A percentile compares a stretch with the other conserved stretches of the same genome.
Evolutionary conservation across 164 flowering plant species (phyloP).

Genomic region (Amborella trichopoda): DNA sequence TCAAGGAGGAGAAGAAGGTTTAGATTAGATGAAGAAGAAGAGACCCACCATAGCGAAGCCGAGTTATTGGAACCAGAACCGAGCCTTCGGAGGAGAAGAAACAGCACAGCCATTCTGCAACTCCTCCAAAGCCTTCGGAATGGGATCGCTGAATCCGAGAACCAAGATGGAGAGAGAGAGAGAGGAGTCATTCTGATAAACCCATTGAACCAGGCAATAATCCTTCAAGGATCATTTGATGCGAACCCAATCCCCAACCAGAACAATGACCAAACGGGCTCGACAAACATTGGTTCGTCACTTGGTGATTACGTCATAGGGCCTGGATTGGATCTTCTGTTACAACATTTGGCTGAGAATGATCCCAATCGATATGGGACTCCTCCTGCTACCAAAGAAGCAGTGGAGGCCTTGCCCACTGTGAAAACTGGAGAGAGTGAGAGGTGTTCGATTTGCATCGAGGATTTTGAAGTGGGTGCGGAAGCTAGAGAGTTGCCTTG

Average conservation of each 20-base stretch:
- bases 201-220: conserved; percentile 48
- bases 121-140: conserved; percentile 21
- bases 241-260: conserved; percentile 14
- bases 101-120: conserved; percentile 51
- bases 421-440: conserved; percentile 30
- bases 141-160: conserved; percentile 32
- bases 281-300: conserved; percentile 22
- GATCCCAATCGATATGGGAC: conserved; percentile 84
- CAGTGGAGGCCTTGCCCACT: conserved; percentile 63
- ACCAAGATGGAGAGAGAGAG: conserved; percentile 16
- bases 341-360: conserved; percentile 86
- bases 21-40: conserved; percentile 16
- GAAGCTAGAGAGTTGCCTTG: conserved; percentile 89
- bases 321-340: conserved; percentile 56
- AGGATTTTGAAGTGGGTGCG: conserved; percentile 53
- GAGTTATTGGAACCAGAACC: conserved; percentile 27
- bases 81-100: conserved; percentile 41
- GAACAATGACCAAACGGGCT: conserved; percentile 3
- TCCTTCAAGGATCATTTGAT: conserved; percentile 38
- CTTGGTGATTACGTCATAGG: conserved; percentile 72
- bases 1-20: conserved; percentile 27
- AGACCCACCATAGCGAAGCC: conserved; percentile 21
- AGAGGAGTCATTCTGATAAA: conserved; percentile 50
- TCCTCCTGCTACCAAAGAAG: conserved; percentile 77
- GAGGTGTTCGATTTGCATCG: conserved; percentile 74